Conservation (phyloP, 495 filamentous ascomycete genomes). For the Sabuloglossum arenarium region DNA sequence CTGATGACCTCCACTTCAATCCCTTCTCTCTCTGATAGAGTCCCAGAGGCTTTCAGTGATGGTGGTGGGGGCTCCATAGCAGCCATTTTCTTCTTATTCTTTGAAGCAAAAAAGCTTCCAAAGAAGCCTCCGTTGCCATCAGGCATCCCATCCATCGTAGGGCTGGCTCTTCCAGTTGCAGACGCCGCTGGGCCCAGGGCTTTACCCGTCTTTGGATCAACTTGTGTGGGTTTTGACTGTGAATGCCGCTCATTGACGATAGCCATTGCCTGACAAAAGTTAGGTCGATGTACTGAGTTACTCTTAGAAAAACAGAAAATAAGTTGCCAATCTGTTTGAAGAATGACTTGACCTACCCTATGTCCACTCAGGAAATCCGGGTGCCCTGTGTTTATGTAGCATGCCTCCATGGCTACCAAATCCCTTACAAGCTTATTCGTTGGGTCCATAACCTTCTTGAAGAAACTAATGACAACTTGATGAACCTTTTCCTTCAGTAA, state of each 20-base stretch:
- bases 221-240: conserved; percentile 70
- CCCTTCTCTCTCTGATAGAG: conserved; percentile 72
- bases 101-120: conserved; percentile 88
- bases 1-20: conserved; percentile 98
- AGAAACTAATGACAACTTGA: conserved; percentile 79
- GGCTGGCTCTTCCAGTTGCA: conserved; percentile 41
- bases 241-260: conserved; percentile 83
- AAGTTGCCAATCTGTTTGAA: not conserved
- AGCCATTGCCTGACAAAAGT: conserved; percentile 55
- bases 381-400: conserved; percentile 97
- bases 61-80: conserved; percentile 94
- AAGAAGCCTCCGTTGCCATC: conserved; percentile 64
- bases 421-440: conserved; percentile 94
- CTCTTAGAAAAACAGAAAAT: not conserved
- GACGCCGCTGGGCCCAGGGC: conserved; percentile 48
- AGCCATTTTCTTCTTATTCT: conserved; percentile 99
- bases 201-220: conserved; percentile 97
- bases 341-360: conserved; percentile 28
- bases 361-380: conserved; percentile 97
- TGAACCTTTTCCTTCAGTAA: conserved; percentile 93
- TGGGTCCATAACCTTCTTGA: conserved; percentile 94
- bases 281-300: not conserved
- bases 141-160: conserved; percentile 32
- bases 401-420: conserved; percentile 83
- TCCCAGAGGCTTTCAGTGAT: conserved; percentile 81